Conservation (phyloP, 1,284 basidiomycete species). For the Naganishia liquefaciens region DNA sequence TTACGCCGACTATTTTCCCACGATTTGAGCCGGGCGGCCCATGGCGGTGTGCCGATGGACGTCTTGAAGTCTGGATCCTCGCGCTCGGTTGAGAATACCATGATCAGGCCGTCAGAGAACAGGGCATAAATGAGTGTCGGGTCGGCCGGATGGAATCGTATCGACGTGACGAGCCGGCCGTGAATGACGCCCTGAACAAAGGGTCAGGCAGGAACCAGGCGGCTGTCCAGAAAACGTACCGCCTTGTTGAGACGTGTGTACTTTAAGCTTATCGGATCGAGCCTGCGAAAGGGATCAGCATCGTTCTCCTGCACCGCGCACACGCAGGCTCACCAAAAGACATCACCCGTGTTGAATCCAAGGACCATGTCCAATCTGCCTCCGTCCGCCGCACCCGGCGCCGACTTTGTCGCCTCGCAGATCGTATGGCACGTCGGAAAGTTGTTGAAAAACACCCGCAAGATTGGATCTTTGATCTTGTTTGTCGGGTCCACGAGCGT, state of each 20-base stretch:
- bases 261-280: constrained; percentile 70
- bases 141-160: constrained; percentile 75
- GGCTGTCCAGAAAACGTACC: constrained; percentile 55
- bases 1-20: constrained; percentile 21
- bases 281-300: constrained; percentile 32
- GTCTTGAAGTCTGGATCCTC: constrained; percentile 73
- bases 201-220: constrained; percentile 34
- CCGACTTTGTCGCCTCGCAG: constrained; percentile 65
- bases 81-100: constrained; percentile 83
- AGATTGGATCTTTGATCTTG: constrained; percentile 71
- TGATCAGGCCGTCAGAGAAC: constrained; percentile 83
- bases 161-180: constrained; percentile 73
- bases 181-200: constrained; percentile 71
- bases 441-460: constrained; percentile 79
- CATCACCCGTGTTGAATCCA: constrained; percentile 88
- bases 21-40: constrained; percentile 36
- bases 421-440: constrained; percentile 87
- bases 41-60: constrained; percentile 41
- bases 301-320: background rate
- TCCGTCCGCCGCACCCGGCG: constrained; percentile 57
- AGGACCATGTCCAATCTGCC: constrained; percentile 76
- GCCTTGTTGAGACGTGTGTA: constrained; percentile 91
- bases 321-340: constrained; percentile 80
- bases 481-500: constrained; percentile 25
- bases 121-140: constrained; percentile 78